Conservation (phyloP, 2,329 filamentous ascomycete genomes). For the Neophaeococcomyces mojaviensis region DNA sequence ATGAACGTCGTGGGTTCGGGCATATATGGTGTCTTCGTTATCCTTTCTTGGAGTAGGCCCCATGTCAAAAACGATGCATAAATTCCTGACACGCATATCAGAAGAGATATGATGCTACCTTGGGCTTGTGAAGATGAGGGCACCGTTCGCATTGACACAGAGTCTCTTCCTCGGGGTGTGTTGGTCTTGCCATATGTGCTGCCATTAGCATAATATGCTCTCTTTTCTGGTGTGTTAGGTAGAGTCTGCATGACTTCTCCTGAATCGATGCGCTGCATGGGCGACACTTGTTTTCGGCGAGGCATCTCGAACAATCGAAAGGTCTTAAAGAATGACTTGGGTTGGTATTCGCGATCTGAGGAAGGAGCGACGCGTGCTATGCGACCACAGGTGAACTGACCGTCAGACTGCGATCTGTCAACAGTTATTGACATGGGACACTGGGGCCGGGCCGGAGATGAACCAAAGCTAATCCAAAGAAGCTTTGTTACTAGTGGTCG, state of each 20-base stretch:
- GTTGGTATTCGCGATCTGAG: neutral
- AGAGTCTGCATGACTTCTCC: conserved; percentile 52
- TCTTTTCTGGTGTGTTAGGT: conserved; percentile 27
- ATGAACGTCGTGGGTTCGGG: conserved; percentile 42
- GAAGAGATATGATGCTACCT: conserved; percentile 64
- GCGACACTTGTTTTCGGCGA: conserved; percentile 60
- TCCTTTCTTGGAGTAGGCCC: conserved; percentile 93
- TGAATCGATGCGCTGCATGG: conserved; percentile 58
- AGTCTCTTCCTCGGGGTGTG: conserved; percentile 16
- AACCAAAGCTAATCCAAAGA: neutral
- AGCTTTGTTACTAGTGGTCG: neutral
- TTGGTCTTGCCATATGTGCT: conserved; percentile 6
- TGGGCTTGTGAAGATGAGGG: conserved; percentile 25
- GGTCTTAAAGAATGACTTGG: neutral
- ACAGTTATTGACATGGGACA: neutral
- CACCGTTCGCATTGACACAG: conserved; percentile 19
- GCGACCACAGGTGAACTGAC: neutral
- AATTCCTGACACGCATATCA: conserved; percentile 87
- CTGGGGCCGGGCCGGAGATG: neutral
- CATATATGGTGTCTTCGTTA: conserved; percentile 86
- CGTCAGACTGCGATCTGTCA: conserved; percentile 6
- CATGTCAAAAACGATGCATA: conserved; percentile 95
- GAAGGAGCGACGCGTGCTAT: neutral
- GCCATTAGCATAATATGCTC: conserved; percentile 18
- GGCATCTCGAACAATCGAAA: conserved; percentile 47